Evolutionary conservation across 1,284 basidiomycete genomes (phyloP).

Genomic region (Pterula multifida): DNA sequence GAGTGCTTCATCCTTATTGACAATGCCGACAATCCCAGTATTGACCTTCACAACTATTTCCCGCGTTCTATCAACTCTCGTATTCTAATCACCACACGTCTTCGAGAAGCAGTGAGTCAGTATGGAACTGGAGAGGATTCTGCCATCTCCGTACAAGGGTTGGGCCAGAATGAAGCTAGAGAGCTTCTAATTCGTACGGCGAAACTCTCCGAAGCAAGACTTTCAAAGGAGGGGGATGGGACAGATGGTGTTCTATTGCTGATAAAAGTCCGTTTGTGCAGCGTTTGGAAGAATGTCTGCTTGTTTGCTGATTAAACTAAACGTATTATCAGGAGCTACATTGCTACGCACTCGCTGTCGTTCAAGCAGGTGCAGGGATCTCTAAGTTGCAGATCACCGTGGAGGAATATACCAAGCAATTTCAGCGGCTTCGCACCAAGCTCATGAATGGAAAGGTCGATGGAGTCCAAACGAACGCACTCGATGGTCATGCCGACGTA

Average conservation of each 20-base stretch:
- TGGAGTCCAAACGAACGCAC: not conserved
- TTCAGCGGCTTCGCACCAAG: not conserved
- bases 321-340: not conserved
- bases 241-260: not conserved
- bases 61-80: not conserved
- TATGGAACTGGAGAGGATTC: not conserved
- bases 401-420: not conserved
- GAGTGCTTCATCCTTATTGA: not conserved
- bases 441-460: not conserved
- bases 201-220: not conserved
- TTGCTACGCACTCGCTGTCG: not conserved
- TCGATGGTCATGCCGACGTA: not conserved
- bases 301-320: not conserved
- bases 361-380: not conserved
- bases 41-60: not conserved
- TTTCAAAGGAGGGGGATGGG: not conserved
- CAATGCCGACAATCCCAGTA: not conserved
- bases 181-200: not conserved
- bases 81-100: not conserved
- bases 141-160: not conserved
- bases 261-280: not conserved
- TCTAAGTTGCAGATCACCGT: not conserved
- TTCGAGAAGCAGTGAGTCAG: not conserved
- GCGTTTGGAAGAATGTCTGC: not conserved
- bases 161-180: not conserved